A percentile compares a stretch with the other conserved stretches of the same genome.
These are phyloP conservation scores for Starmerella davenportii DNA, from an alignment of 805 yeast species.

Conservation along the genomic window DNA sequence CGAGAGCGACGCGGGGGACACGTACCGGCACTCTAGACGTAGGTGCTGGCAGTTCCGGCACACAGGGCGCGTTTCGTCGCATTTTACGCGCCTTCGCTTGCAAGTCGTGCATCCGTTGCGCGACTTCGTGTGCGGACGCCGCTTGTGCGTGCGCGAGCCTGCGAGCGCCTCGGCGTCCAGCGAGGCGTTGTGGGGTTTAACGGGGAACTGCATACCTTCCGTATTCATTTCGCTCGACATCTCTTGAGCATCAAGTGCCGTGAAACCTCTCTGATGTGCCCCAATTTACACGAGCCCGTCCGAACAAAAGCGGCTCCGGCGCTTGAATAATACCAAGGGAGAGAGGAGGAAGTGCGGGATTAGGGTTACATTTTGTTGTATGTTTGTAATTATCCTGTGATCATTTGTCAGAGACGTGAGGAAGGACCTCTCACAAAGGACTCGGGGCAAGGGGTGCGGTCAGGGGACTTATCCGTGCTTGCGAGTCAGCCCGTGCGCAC, in stretches of 20 bases:
- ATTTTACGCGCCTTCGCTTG: slow-evolving; percentile 74
- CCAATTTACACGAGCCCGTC: no score
- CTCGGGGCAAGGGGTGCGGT: no score
- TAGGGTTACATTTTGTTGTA: no score
- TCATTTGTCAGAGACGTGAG: no score
- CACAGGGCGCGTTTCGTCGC: slow-evolving; percentile 70
- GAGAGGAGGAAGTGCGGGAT: no score
- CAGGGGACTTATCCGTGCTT: no score
- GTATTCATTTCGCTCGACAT: not conserved
- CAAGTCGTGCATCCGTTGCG: slow-evolving; percentile 81
- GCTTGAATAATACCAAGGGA: no score
- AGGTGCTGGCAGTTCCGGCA: slow-evolving; percentile 67
- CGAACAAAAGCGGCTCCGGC: no score
- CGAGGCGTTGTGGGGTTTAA: not conserved
- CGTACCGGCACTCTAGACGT: slow-evolving; percentile 60
- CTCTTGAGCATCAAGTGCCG: not conserved
- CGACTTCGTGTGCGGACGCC: slow-evolving; percentile 79
- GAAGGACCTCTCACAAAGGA: no score
- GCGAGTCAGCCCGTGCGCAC: no score
- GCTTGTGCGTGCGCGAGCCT: slow-evolving; percentile 27
- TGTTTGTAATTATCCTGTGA: no score
- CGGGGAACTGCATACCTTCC: not conserved
- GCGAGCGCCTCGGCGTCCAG: not conserved
- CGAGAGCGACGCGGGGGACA: slow-evolving; percentile 20
- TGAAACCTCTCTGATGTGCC: no score